Evolutionary conservation across 768 basidiomycete genomes (phyloP).

Genomic region (Boletus speciosus): DNA sequence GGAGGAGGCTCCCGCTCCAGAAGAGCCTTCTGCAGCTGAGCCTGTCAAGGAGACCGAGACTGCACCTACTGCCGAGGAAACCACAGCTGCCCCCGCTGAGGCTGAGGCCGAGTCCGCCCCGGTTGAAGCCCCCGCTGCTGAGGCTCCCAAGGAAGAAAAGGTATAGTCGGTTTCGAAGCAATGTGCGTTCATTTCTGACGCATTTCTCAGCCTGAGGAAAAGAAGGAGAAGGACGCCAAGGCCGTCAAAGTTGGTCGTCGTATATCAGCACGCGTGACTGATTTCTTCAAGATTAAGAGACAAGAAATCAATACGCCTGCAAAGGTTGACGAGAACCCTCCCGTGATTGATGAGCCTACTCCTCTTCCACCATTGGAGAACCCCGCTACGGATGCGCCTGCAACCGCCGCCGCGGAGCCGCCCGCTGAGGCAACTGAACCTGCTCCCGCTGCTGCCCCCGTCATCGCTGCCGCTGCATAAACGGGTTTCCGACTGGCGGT

Average conservation of each 20-base stretch:
- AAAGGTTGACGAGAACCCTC: constrained; percentile 87
- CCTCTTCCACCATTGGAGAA: constrained; percentile 84
- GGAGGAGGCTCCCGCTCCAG: constrained; percentile 40
- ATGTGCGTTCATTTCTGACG: neutral
- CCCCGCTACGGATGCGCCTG: constrained; percentile 52
- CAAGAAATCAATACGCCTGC: constrained; percentile 61
- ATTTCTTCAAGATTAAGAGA: constrained; percentile 78
- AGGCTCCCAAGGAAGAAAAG: constrained; percentile 57
- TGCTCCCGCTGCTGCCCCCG: constrained; percentile 52
- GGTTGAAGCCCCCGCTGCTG: constrained; percentile 36
- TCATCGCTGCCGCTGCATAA: constrained; percentile 82
- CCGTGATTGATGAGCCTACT: constrained; percentile 79
- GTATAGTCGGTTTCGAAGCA: constrained; percentile 26
- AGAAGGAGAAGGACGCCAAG: constrained; percentile 50
- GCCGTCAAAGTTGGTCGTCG: constrained; percentile 73
- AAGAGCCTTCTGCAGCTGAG: constrained; percentile 42
- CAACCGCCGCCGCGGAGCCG: constrained; percentile 34
- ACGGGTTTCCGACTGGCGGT: constrained; percentile 15
- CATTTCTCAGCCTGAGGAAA: constrained; percentile 38
- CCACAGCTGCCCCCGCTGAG: constrained; percentile 26
- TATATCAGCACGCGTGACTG: constrained; percentile 77
- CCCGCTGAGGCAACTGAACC: constrained; percentile 35
- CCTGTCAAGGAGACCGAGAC: constrained; percentile 68
- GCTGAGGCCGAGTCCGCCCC: constrained; percentile 29
- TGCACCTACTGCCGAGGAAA: constrained; percentile 20